Evolutionary conservation across 108 stramenopile species (phyloP).

Genomic region (Nitzschia sp.): DNA sequence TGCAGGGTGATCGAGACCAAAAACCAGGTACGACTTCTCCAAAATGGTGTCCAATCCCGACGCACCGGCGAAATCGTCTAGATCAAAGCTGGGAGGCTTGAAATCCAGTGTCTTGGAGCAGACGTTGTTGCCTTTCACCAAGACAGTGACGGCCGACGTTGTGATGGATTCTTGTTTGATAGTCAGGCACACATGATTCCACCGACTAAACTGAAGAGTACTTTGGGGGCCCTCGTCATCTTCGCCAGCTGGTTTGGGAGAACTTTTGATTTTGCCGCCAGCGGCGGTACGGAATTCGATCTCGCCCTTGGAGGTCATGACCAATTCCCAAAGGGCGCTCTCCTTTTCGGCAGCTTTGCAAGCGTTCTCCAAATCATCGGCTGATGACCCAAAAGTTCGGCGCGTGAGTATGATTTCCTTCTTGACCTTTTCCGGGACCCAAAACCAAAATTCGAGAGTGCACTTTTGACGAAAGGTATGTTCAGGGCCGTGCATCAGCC

Average conservation of each 20-base stretch:
- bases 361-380: constrained; percentile 61
- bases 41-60: constrained; percentile 65
- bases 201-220: constrained; percentile 63
- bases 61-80: constrained; percentile 45
- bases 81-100: constrained; percentile 51
- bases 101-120: constrained; percentile 32
- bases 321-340: constrained; percentile 81
- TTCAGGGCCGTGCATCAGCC: constrained; percentile 69
- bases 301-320: constrained; percentile 61
- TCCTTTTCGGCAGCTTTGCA: constrained; percentile 61
- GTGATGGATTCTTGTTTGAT: constrained; percentile 37
- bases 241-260: constrained; percentile 12
- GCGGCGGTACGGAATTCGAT: constrained; percentile 73
- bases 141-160: constrained; percentile 34
- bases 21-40: constrained; percentile 65
- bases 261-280: constrained; percentile 21
- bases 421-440: constrained; percentile 57
- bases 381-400: constrained; percentile 52
- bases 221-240: constrained; percentile 34
- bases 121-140: constrained; percentile 41
- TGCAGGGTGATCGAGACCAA: constrained; percentile 67
- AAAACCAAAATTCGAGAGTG: constrained; percentile 85
- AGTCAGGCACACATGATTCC: constrained; percentile 86
- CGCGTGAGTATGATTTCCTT: constrained; percentile 71
- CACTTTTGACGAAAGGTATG: constrained; percentile 68